Percentiles rank a stretch among this genome's conserved stretches.
phyloP scores from a whole-genome alignment of 1,139 yeast genomes.

The Schwanniomyces etchellsii region DNA sequence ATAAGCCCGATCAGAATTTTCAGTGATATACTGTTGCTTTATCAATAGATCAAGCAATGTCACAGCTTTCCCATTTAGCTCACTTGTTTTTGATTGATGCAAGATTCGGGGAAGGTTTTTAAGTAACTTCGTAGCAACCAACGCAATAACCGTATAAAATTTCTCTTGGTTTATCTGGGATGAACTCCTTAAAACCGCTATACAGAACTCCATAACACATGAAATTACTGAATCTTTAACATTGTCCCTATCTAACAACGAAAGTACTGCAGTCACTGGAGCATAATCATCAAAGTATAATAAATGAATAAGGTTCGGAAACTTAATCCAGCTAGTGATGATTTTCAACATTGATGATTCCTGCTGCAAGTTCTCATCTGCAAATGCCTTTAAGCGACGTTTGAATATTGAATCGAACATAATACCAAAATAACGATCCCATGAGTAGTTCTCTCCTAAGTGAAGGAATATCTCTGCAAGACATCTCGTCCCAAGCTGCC shows the following conservation, averaged over 20 bases:
- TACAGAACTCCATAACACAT: slow-evolving; percentile 50
- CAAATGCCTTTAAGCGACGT: slow-evolving; percentile 65
- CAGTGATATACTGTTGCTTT: slow-evolving; percentile 55
- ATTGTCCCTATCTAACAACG: slow-evolving; percentile 45
- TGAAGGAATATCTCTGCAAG: slow-evolving; percentile 45
- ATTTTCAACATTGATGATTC: slow-evolving; percentile 72
- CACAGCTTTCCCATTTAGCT: slow-evolving; percentile 50
- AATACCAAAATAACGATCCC: slow-evolving; percentile 50
- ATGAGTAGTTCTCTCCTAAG: slow-evolving; percentile 43
- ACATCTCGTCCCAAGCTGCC: slow-evolving; percentile 59
- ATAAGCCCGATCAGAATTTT: slow-evolving; percentile 47
- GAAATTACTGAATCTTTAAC: slow-evolving; percentile 66
- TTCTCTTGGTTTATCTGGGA: slow-evolving; percentile 38
- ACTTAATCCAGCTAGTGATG: slow-evolving; percentile 59
- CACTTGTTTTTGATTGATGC: slow-evolving; percentile 35
- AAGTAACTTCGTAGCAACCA: slow-evolving; percentile 53
- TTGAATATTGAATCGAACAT: slow-evolving; percentile 52
- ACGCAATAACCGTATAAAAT: slow-evolving; percentile 43
- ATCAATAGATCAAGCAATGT: slow-evolving; percentile 50
- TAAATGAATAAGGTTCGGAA: slow-evolving; percentile 43
- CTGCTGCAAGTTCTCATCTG: slow-evolving; percentile 73
- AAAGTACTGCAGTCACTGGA: slow-evolving; percentile 51
- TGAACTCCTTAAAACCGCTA: slow-evolving; percentile 13
- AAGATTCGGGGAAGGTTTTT: slow-evolving; percentile 47
- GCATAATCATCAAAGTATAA: slow-evolving; percentile 52